Conservation (phyloP, 106 monocot species). For the Allium cepa region DNA sequence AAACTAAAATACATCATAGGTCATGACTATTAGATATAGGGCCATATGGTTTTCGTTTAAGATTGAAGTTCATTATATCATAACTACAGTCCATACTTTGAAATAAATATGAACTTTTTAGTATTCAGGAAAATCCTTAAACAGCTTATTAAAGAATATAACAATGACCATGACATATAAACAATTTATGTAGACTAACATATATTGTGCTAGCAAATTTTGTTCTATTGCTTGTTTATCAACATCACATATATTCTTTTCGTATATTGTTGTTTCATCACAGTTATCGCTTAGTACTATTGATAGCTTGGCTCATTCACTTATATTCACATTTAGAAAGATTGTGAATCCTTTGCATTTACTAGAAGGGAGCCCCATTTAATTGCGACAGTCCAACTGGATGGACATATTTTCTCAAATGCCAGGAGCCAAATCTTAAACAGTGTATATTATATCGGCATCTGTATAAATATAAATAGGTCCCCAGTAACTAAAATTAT, state of each 20-base stretch:
- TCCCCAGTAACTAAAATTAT: neutral
- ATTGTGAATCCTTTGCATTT: neutral
- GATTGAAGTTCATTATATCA: neutral
- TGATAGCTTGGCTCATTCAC: neutral
- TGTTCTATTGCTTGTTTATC: neutral
- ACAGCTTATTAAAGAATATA: no score
- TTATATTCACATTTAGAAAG: neutral
- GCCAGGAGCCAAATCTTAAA: constrained; percentile 3
- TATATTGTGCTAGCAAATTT: neutral
- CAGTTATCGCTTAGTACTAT: neutral
- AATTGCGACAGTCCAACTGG: neutral
- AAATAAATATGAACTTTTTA: neutral
- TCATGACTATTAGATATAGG: neutral
- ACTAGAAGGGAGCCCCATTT: neutral
- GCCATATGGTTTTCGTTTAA: neutral
- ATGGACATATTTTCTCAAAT: constrained; percentile 3
- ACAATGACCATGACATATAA: no score
- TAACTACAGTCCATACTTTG: neutral
- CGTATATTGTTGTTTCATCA: no score
- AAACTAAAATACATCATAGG: neutral
- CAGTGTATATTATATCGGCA: neutral
- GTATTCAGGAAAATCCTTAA: no score
- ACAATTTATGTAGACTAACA: no score
- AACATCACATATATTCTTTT: neutral
- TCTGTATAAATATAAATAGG: neutral